Base-by-base conservation (phyloP, 208 protist genomes). In the Angomonas deanei region DNA sequence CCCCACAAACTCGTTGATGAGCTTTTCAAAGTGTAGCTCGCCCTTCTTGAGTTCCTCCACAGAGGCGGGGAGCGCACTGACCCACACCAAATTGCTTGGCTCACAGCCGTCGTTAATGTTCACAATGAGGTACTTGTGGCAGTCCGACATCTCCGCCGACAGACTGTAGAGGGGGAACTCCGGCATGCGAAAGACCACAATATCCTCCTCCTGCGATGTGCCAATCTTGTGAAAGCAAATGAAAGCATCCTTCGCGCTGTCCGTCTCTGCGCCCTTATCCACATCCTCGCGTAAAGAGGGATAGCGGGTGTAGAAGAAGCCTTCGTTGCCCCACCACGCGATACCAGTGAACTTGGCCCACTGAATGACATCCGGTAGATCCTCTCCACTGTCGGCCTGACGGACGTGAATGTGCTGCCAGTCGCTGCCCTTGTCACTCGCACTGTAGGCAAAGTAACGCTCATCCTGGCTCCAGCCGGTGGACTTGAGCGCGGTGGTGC, bases 221-320 rank as follows among this genome's bases (percentile, higher is more conserved):
- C 88, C 84, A 3, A 97, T 11, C 47, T 65, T 76, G 79, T 98
- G 94, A 69, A 96, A 98, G 65, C 88, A 96, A 3, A 97, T 58
- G 67, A 76, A 88, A 34, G 83, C 69, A 64, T 96, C 76, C 66
- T 84, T 64, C 27, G 83, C 79, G 6, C 38, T 68, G 68, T 94
- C 86, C 36, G 88, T 95, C 70, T 97, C 92, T 4, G 84, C 86
- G n/a, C 91, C 92, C 53, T 87, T 82, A 69, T 94, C 91, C 10
- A 65, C 60, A 21, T 71, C 72, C 21, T 83, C 86, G 13, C 38
- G 39, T 4, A 92, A 72, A 19, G 74, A 74, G 15, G 83, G 82
- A 64, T 87, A 98, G 68, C 91, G 82, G 24, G 78, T 81, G 76
- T 98, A 98, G 74, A 97, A 98, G 65, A 98, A 97, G 47, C 96